Conservation (phyloP, 768 basidiomycete species). For the Termitomyces sp. region DNA sequence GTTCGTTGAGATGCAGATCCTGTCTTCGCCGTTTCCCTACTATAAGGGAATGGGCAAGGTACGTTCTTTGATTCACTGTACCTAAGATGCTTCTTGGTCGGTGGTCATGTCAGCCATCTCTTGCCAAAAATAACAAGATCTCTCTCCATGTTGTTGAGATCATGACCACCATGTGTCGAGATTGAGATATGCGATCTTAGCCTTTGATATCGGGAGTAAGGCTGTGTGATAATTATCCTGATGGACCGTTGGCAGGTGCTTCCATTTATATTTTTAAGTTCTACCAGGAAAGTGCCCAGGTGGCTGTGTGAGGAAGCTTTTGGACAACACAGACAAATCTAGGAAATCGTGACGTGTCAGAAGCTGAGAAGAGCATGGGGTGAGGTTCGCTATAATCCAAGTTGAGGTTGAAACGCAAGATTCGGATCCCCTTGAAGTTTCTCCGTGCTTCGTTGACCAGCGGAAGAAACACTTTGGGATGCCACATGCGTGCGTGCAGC, state of each 20-base stretch:
- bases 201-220: neutral
- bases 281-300: neutral
- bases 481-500: neutral
- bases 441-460: neutral
- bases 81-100: neutral
- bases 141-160: neutral
- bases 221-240: neutral
- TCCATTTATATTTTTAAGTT: neutral
- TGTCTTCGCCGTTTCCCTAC: too few relatives aligned
- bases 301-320: conserved; percentile 5
- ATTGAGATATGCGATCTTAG: neutral
- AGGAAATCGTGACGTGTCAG: conserved; percentile 1
- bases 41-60: neutral
- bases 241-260: neutral
- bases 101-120: neutral
- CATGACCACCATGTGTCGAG: neutral
- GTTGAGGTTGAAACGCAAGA: neutral
- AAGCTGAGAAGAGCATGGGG: neutral
- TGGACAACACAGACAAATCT: neutral
- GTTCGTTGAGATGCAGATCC: too few relatives aligned
- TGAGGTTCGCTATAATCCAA: neutral
- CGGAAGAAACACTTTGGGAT: neutral
- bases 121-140: neutral
- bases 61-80: neutral
- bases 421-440: neutral